Conservation (phyloP, 2,329 filamentous ascomycete species). For the Zymoseptoria ardabiliae region DNA sequence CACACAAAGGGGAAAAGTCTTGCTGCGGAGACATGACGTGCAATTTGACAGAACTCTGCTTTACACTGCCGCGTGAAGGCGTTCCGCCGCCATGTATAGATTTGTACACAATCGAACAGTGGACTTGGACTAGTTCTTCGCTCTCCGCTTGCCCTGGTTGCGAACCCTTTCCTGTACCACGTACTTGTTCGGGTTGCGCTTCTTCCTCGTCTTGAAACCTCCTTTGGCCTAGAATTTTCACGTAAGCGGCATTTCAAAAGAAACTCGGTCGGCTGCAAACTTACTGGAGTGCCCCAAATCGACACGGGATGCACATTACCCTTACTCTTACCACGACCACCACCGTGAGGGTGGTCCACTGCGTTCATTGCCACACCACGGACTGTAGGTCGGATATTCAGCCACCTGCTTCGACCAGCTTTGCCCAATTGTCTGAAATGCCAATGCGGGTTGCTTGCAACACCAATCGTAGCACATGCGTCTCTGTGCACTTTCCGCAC, state of each 20-base stretch:
- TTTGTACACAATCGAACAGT: background rate
- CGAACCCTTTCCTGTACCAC: conserved; percentile 76
- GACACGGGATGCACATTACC: conserved; percentile 91
- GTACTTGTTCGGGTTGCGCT: conserved; percentile 84
- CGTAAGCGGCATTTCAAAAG: conserved; percentile 14
- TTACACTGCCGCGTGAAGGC: background rate
- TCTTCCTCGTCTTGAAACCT: conserved; percentile 85
- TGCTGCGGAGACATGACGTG: background rate
- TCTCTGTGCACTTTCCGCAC: conserved; percentile 82
- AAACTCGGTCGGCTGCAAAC: conserved; percentile 33
- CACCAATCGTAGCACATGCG: conserved; percentile 88
- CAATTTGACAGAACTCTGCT: background rate
- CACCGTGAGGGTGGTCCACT: conserved; percentile 95
- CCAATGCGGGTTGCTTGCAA: conserved; percentile 87
- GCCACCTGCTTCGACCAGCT: conserved; percentile 85
- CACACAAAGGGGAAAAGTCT: background rate
- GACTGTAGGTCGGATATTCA: conserved; percentile 90
- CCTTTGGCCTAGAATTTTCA: conserved; percentile 55
- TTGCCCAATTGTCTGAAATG: conserved; percentile 90
- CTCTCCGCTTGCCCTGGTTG: conserved; percentile 82
- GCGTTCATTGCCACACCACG: conserved; percentile 99
- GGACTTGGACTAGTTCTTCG: conserved; percentile 20
- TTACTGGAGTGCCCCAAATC: conserved; percentile 91
- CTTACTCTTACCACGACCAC: conserved; percentile 98
- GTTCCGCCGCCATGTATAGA: background rate